These are phyloP conservation scores for Carex sylvatica DNA, from an alignment of 202 grass and related monocot genomes.

Conservation along the genomic window DNA sequence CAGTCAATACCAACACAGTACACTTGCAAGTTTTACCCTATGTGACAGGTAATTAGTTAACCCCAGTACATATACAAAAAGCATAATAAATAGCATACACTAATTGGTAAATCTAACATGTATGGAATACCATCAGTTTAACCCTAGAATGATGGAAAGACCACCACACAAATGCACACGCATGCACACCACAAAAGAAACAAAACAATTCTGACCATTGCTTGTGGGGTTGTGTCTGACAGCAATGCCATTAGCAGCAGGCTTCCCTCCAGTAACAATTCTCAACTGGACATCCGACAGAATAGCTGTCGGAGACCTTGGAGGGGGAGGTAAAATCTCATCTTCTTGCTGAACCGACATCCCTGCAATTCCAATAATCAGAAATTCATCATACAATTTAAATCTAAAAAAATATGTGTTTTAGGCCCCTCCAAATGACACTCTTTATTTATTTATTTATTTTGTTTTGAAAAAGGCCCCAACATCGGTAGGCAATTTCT, in stretches of 20 bases:
- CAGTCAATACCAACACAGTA: not conserved
- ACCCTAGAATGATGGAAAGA: not conserved
- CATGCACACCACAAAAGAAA: conserved; percentile 15
- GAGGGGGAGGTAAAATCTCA: conserved; percentile 23
- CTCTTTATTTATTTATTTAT: not conserved
- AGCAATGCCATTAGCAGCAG: conserved; percentile 58
- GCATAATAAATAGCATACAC: not conserved
- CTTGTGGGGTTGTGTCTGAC: conserved; percentile 47
- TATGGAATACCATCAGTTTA: not conserved
- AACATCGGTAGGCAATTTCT: not conserved
- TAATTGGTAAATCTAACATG: not conserved
- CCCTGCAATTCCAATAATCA: conserved; percentile 20
- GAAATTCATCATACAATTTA: not conserved
- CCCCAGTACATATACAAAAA: not conserved
- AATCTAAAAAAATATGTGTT: not conserved
- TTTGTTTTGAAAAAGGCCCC: not conserved
- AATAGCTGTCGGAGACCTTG: conserved; percentile 66
- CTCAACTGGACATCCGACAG: conserved; percentile 61
- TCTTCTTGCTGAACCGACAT: conserved; percentile 22
- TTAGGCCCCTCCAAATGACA: not conserved
- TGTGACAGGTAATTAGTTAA: not conserved
- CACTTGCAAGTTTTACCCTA: not conserved
- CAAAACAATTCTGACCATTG: conserved; percentile 26
- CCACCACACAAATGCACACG: not conserved
- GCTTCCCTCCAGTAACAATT: conserved; percentile 61